Base-by-base conservation (phyloP, 208 protist genomes). In the Tritrichomonas musculus region DNA sequence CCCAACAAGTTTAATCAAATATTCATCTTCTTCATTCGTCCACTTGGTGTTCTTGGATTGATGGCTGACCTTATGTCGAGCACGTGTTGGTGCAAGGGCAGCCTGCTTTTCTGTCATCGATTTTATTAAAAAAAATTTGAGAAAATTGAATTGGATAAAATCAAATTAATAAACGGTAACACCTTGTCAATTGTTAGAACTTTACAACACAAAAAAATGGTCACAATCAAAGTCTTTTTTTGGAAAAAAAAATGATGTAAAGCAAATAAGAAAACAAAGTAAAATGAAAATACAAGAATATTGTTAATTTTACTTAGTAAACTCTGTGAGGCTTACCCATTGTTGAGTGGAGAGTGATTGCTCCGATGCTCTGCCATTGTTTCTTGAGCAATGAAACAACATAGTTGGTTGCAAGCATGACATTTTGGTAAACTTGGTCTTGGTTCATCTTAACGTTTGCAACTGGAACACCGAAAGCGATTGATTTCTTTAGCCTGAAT, bases 301-400 rank as follows among this genome's bases (percentile, higher is more conserved):
- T n/a, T 60, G 55, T 60, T n/a, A n/a, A n/a, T n/a, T n/a, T n/a
- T n/a, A n/a, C n/a, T 82, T 82, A 82, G 73, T 82, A 82, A 36
- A 82, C 41, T 53, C 73, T 33, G 41, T 82, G 73, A 47, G 73
- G 41, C 41, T 82, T 82, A 41, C 73, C 73, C 73, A 82, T 82
- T 82, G 73, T 82, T 3, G 73, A 82, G n/a, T 82, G n/a, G 73
- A 82, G 73, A 20, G 41, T 36, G 41, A 82, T 82, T 20, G 73
- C n/a, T 20, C 73, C 73, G 41, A 82, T 82, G 4, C 39, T 53
- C 25, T 82, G 73, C 73, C 73, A 82, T 25, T 36, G n/a, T 41
- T 82, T 82, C 41, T 82, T 82, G 41, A 82, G 73, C 25, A 82
- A 41, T 50, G 73, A 47, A 41, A 82, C 73, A 82, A 82, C 73